phyloP scores from a whole-genome alignment of 176 grass and related monocot genomes.

The Triticum aestivum region DNA sequence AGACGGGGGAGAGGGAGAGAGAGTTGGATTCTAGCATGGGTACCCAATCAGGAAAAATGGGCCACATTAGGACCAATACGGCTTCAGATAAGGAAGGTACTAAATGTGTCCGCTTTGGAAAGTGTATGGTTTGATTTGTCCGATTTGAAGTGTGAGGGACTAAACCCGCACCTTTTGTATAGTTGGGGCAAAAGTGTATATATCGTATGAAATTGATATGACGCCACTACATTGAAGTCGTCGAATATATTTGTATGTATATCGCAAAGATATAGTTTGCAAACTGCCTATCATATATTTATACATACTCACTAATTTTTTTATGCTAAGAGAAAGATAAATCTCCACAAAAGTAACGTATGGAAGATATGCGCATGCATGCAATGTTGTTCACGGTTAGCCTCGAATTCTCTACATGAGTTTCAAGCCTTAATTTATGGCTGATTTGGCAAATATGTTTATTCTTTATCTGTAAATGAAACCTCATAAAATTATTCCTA shows the following conservation, averaged over 20 bases:
- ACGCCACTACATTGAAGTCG: not conserved
- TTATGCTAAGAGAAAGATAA: not conserved
- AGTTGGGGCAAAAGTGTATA: not conserved
- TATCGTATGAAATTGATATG: not conserved
- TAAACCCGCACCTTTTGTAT: not conserved
- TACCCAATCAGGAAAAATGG: not conserved
- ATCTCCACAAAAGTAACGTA: not conserved
- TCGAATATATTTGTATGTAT: not conserved
- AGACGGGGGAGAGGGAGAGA: too few species aligned
- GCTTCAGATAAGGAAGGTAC: not conserved
- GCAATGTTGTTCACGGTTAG: too few species aligned
- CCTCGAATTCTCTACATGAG: too few species aligned
- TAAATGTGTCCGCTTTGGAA: not conserved
- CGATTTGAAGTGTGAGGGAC: not conserved
- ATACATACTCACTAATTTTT: not conserved
- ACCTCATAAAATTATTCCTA: not conserved
- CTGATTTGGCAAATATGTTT: not conserved
- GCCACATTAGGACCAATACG: not conserved
- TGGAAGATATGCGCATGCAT: not conserved
- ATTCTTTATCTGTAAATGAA: too few species aligned
- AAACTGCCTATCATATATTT: not conserved
- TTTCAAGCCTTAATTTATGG: not conserved
- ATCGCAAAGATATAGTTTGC: not conserved
- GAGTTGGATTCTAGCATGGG: too few species aligned
- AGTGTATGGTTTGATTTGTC: not conserved